Percentiles rank a stretch among this genome's conserved stretches.
Conservation (phyloP, 2,329 filamentous ascomycete genomes). For the Neofusicoccum umdonicola region DNA sequence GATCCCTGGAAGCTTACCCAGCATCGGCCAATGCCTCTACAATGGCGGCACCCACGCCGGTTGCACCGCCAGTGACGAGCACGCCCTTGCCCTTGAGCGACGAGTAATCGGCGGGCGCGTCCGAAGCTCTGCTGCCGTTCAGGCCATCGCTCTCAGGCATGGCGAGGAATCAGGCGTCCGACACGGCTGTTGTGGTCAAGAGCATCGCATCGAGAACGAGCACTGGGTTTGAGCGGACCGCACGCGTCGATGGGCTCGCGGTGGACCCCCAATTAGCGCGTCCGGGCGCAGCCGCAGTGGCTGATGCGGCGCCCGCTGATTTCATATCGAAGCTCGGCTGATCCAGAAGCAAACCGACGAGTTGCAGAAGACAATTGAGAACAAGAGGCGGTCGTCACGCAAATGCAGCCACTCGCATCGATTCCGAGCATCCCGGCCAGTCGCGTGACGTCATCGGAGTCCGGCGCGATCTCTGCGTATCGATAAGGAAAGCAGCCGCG, state of each 20-base stretch:
- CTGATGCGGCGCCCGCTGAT: neutral
- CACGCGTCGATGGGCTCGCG: neutral
- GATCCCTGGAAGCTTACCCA: slow-evolving; percentile 21
- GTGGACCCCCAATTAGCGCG: neutral
- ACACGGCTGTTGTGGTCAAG: neutral
- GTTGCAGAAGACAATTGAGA: neutral
- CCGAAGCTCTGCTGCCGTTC: neutral
- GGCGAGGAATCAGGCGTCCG: neutral
- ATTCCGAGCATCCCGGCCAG: neutral
- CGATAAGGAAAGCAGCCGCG: neutral
- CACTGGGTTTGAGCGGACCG: neutral
- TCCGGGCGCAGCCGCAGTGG: neutral
- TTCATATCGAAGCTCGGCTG: neutral
- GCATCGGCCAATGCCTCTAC: slow-evolving; percentile 25
- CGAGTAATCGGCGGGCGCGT: neutral
- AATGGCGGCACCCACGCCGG: slow-evolving; percentile 26
- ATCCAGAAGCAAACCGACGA: neutral
- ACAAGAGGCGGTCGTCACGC: neutral
- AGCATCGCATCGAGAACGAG: too few relatives aligned
- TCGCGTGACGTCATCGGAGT: neutral
- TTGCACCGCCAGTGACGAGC: slow-evolving; percentile 30
- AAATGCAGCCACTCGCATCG: neutral
- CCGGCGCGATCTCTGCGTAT: neutral
- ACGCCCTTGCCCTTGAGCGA: slow-evolving; percentile 24
- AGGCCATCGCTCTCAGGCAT: neutral